phyloP scores from a whole-genome alignment of 768 basidiomycete species.

The Filobasidium wieringae region DNA sequence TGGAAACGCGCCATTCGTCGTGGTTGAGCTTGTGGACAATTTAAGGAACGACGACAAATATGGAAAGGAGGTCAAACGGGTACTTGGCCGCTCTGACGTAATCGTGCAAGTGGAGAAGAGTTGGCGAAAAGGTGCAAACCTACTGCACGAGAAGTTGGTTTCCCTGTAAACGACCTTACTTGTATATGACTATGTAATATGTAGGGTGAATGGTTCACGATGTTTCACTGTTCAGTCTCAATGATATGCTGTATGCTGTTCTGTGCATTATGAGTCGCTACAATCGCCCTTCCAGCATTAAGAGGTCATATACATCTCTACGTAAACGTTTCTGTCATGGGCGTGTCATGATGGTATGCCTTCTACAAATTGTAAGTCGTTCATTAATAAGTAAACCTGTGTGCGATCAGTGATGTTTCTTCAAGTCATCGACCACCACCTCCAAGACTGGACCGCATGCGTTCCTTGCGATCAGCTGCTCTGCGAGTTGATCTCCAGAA shows the following conservation, averaged over 20 bases:
- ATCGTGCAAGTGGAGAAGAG: slow-evolving; percentile 46
- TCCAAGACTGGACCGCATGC: neutral
- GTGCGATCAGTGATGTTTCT: neutral
- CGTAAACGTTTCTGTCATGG: too few relatives aligned
- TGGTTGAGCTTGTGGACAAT: slow-evolving; percentile 31
- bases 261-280: too few relatives aligned
- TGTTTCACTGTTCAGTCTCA: too few relatives aligned
- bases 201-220: too few relatives aligned
- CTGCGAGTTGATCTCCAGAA: slow-evolving; percentile 62
- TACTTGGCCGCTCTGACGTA: slow-evolving; percentile 43
- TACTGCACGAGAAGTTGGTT: slow-evolving; percentile 47
- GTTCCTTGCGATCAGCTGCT: slow-evolving; percentile 18
- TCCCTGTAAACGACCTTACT: neutral
- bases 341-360: too few relatives aligned
- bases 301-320: too few relatives aligned
- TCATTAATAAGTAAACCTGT: neutral
- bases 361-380: too few relatives aligned
- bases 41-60: slow-evolving; percentile 17
- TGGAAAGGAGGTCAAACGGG: slow-evolving; percentile 14
- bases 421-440: neutral
- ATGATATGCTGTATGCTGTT: too few relatives aligned
- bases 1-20: slow-evolving; percentile 29
- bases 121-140: slow-evolving; percentile 56
- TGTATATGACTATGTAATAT: too few relatives aligned
- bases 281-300: too few relatives aligned